These are phyloP conservation scores for Krasilnikovozyma curviuscula DNA, from an alignment of 768 basidiomycete genomes.

Conservation along the genomic window DNA sequence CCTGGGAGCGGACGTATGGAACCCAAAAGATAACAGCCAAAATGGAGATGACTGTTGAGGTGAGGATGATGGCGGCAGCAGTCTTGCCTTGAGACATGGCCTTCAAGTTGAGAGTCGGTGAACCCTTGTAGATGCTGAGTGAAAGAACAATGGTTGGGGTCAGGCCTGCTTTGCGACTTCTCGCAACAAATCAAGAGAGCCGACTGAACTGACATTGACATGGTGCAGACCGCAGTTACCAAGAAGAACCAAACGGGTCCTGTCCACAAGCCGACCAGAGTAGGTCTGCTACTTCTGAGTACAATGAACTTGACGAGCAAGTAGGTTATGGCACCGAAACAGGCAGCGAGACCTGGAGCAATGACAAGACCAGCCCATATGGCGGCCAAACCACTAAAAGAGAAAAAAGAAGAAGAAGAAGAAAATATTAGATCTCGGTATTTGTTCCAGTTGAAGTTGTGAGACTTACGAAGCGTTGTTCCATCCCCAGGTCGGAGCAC, in stretches of 20 bases:
- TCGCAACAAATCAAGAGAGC: too few species aligned
- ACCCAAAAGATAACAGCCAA: constrained; percentile 29
- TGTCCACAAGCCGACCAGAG: neutral
- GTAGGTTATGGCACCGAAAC: constrained; percentile 1
- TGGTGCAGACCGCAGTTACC: constrained; percentile 25
- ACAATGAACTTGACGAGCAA: constrained; percentile 1
- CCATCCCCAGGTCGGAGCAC: constrained; percentile 31
- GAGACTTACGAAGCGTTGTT: too few species aligned
- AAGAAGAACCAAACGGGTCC: constrained; percentile 16
- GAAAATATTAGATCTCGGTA: too few species aligned
- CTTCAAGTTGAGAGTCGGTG: constrained; percentile 27
- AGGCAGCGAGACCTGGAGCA: constrained; percentile 9
- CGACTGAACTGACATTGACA: constrained; percentile 23
- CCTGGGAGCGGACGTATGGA: constrained; percentile 28
- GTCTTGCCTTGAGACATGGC: constrained; percentile 19
- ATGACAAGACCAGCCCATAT: constrained; percentile 27
- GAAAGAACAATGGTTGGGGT: neutral
- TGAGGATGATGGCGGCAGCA: constrained; percentile 26
- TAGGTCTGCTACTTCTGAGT: neutral
- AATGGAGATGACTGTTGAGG: constrained; percentile 24
- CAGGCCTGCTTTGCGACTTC: too few species aligned
- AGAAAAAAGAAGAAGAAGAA: neutral
- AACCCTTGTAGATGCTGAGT: constrained; percentile 25
- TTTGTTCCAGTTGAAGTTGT: too few species aligned
- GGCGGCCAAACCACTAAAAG: constrained; percentile 11